Conservation (phyloP, 495 filamentous ascomycete species). For the Articulospora tetracladia region DNA sequence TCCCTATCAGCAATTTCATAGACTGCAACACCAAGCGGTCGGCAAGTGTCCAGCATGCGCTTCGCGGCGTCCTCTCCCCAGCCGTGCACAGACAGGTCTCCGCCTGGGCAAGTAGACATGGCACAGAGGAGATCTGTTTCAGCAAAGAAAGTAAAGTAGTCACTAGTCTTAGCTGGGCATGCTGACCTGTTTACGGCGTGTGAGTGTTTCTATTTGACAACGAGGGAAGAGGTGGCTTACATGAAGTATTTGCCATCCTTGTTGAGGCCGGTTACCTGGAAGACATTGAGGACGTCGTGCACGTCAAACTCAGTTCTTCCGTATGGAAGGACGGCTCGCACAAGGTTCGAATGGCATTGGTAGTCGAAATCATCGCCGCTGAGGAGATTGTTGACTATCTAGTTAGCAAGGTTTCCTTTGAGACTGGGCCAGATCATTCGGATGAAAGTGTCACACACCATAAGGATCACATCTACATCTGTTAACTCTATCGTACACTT, state of each 20-base stretch:
- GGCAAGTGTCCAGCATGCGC: slow-evolving; percentile 67
- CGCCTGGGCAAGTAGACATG: slow-evolving; percentile 56
- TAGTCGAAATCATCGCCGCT: slow-evolving; percentile 68
- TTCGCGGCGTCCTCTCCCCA: slow-evolving; percentile 62
- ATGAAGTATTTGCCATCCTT: slow-evolving; percentile 73
- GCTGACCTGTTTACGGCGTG: slow-evolving; percentile 37
- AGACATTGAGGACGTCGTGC: slow-evolving; percentile 79
- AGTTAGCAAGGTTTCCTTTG: background rate
- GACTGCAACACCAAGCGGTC: slow-evolving; percentile 69
- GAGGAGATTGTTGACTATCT: slow-evolving; percentile 59
- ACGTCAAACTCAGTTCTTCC: slow-evolving; percentile 69
- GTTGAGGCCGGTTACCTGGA: slow-evolving; percentile 75
- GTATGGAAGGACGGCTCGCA: slow-evolving; percentile 62
- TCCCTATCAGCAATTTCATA: slow-evolving; percentile 52
- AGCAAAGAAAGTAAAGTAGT: slow-evolving; percentile 74
- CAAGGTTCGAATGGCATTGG: slow-evolving; percentile 80
- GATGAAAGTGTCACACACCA: slow-evolving; percentile 19
- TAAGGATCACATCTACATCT: slow-evolving; percentile 24
- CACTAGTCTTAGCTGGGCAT: slow-evolving; percentile 59
- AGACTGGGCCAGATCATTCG: no score
- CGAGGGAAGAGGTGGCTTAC: slow-evolving; percentile 29
- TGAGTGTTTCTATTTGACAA: background rate
- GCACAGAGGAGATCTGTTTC: slow-evolving; percentile 74
- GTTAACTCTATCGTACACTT: background rate
- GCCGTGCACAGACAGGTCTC: slow-evolving; percentile 71